phyloP scores from a whole-genome alignment of 148 eudicot species.

The Salicornia ramosissima region DNA sequence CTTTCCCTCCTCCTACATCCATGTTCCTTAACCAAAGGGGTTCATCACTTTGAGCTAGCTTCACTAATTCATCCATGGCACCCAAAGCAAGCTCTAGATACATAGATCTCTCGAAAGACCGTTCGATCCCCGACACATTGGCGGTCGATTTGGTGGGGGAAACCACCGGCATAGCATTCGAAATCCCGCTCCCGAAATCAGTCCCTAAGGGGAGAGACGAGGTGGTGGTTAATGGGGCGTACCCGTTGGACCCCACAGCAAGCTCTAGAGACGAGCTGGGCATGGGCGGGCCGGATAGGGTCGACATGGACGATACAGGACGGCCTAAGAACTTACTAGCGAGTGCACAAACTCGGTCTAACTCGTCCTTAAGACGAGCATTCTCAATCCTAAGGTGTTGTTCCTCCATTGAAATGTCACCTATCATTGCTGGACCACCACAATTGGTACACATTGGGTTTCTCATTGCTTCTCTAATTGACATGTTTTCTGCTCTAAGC shows the following conservation, averaged over 20 bases:
- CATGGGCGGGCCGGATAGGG: constrained; percentile 32
- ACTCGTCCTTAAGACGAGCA: constrained; percentile 67
- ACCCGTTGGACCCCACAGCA: constrained; percentile 70
- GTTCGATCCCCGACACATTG: constrained; percentile 34
- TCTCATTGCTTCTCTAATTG: constrained; percentile 86
- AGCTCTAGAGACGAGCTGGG: constrained; percentile 77
- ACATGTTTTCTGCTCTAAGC: constrained; percentile 81
- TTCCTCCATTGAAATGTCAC: constrained; percentile 82
- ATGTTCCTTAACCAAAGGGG: constrained; percentile 75
- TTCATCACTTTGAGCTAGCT: constrained; percentile 74
- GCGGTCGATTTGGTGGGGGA: constrained; percentile 39
- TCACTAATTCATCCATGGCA: constrained; percentile 88
- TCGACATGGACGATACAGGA: constrained; percentile 40
- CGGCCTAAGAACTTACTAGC: constrained; percentile 86
- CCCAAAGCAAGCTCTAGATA: constrained; percentile 88
- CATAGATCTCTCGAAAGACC: constrained; percentile 72
- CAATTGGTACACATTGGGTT: constrained; percentile 88
- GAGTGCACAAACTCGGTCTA: constrained; percentile 66
- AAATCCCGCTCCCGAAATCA: constrained; percentile 56
- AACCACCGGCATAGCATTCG: constrained; percentile 39
- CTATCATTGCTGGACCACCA: constrained; percentile 87
- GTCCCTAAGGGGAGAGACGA: constrained; percentile 42
- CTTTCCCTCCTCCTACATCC: constrained; percentile 57
- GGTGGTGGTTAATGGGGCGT: constrained; percentile 38
- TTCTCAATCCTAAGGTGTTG: constrained; percentile 90